Conservation (phyloP, 805 yeast genomes). For the Blastobotrys muscicola region DNA sequence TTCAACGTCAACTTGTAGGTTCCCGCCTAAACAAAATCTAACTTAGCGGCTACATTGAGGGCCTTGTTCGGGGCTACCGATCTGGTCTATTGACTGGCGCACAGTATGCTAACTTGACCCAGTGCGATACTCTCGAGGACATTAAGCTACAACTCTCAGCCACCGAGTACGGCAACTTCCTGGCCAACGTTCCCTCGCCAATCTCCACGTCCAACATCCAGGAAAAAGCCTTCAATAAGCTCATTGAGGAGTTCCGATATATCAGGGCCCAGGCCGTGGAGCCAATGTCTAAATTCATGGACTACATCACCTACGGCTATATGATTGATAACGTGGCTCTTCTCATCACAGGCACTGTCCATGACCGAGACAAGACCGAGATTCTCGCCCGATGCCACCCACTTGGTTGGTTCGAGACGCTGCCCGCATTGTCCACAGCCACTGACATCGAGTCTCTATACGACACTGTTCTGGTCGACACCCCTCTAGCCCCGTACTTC, state of each 20-base stretch:
- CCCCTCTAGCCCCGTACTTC: conserved; percentile 96
- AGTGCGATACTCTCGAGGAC: conserved; percentile 92
- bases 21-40: background rate
- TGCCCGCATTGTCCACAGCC: conserved; percentile 90
- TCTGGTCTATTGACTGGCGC: conserved; percentile 66
- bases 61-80: conserved; percentile 88
- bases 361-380: conserved; percentile 84
- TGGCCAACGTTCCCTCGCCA: conserved; percentile 74
- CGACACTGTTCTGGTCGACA: conserved; percentile 86
- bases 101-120: conserved; percentile 88
- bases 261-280: conserved; percentile 77
- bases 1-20: conserved; percentile 67
- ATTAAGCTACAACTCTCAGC: conserved; percentile 88
- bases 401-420: conserved; percentile 95
- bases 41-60: conserved; percentile 76
- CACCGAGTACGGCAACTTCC: conserved; percentile 89
- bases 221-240: conserved; percentile 60
- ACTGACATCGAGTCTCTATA: conserved; percentile 91
- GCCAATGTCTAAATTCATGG: conserved; percentile 73
- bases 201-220: conserved; percentile 82
- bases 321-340: conserved; percentile 97
- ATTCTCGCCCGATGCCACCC: conserved; percentile 90
- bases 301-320: conserved; percentile 88
- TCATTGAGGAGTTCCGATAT: conserved; percentile 78
- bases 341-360: conserved; percentile 95